These are phyloP conservation scores for Xylaria scruposa DNA, from an alignment of 495 filamentous ascomycete genomes.

Conservation along the genomic window DNA sequence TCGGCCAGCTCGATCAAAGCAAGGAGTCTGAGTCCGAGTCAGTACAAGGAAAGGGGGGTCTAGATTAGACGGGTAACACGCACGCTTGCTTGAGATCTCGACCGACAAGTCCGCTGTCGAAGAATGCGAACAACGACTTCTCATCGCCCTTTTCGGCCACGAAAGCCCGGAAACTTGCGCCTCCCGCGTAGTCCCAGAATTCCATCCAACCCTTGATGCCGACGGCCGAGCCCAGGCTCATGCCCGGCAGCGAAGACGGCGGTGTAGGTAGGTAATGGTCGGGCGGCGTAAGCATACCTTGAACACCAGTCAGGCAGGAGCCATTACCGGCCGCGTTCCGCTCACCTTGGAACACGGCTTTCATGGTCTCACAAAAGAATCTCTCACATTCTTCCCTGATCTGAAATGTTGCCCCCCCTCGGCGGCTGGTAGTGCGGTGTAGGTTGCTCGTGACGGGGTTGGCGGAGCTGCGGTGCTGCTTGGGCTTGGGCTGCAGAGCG, in stretches of 20 bases:
- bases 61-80: conserved; percentile 42
- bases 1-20: conserved; percentile 88
- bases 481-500: conserved; percentile 62
- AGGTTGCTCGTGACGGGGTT: conserved; percentile 27
- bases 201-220: conserved; percentile 67
- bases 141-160: conserved; percentile 68
- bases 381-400: conserved; percentile 99
- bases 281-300: conserved; percentile 51
- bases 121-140: conserved; percentile 86
- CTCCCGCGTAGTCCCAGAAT: conserved; percentile 87
- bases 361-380: conserved; percentile 96
- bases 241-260: conserved; percentile 26
- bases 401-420: conserved; percentile 89
- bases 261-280: conserved; percentile 44
- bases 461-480: conserved; percentile 45
- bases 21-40: conserved; percentile 67
- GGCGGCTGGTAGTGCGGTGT: conserved; percentile 51
- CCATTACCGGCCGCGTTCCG: conserved; percentile 72
- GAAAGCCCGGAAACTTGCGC: conserved; percentile 83
- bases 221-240: conserved; percentile 30
- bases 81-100: conserved; percentile 89
- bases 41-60: conserved; percentile 26
- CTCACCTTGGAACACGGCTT: conserved; percentile 94
- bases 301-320: conserved; percentile 77
- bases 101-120: conserved; percentile 70